Conservation (phyloP, 805 yeast species). For the Starmera dryadoides region DNA sequence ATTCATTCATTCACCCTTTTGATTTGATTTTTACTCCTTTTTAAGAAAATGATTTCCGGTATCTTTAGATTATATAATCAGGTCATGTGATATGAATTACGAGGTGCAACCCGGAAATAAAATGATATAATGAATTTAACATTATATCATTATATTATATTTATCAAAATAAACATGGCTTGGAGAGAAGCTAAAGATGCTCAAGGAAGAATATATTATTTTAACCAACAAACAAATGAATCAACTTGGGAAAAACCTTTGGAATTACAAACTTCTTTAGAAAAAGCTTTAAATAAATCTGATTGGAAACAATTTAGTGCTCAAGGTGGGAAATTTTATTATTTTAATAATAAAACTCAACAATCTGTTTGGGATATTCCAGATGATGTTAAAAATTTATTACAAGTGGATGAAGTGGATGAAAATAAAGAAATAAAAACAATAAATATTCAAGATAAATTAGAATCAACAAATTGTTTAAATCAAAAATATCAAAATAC, state of each 20-base stretch:
- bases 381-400: constrained; percentile 29
- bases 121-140: too few relatives aligned
- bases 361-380: constrained; percentile 85
- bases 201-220: constrained; percentile 67
- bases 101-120: background rate
- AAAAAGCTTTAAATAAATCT: constrained; percentile 39
- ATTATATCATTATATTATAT: too few relatives aligned
- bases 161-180: constrained; percentile 2
- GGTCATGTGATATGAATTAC: background rate
- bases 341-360: constrained; percentile 55
- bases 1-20: background rate
- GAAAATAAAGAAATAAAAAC: background rate
- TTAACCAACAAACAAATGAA: constrained; percentile 53
- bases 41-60: background rate
- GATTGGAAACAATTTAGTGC: constrained; percentile 48
- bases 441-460: too few relatives aligned
- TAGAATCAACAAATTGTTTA: constrained; percentile 12
- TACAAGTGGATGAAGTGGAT: constrained; percentile 3
- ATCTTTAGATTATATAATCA: too few relatives aligned
- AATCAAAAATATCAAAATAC: constrained; percentile 12
- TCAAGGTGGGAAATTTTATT: constrained; percentile 57
- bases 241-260: constrained; percentile 82
- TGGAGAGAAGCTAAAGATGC: constrained; percentile 67
- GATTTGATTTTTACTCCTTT: background rate
- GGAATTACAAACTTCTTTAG: constrained; percentile 34